Conservation (phyloP, 1,139 yeast species). For the Candida mesenterica region DNA sequence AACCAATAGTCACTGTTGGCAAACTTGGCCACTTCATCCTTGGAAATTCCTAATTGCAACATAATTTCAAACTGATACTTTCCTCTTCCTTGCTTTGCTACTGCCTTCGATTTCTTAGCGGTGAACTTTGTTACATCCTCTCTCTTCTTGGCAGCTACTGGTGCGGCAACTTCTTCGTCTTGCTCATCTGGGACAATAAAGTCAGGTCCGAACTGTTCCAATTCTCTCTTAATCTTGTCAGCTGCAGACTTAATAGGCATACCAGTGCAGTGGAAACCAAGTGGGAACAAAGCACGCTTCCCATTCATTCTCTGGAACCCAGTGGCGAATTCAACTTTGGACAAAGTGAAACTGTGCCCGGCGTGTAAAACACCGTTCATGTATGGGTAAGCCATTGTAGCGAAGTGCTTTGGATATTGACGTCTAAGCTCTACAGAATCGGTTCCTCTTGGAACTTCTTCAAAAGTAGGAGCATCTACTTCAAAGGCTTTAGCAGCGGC, state of each 20-base stretch:
- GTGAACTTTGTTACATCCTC: conserved; percentile 87
- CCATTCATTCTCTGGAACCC: conserved; percentile 97
- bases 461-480: conserved; percentile 78
- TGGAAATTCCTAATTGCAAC: conserved; percentile 87
- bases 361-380: conserved; percentile 99
- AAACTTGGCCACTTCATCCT: conserved; percentile 78
- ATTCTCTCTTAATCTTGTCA: conserved; percentile 89
- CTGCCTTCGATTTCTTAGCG: conserved; percentile 91
- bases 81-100: conserved; percentile 88
- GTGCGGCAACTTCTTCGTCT: conserved; percentile 48
- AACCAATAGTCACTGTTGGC: conserved; percentile 93
- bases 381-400: conserved; percentile 97
- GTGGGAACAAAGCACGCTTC: conserved; percentile 87
- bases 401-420: conserved; percentile 82
- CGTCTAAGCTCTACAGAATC: conserved; percentile 70
- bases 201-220: conserved; percentile 84
- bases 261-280: conserved; percentile 99
- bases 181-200: conserved; percentile 66
- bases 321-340: conserved; percentile 89
- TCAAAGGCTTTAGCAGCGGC: conserved; percentile 81
- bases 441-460: conserved; percentile 54
- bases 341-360: conserved; percentile 93
- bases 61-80: conserved; percentile 95
- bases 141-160: conserved; percentile 39
- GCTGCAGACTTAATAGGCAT: conserved; percentile 98